Percentiles rank a stretch among this genome's conserved stretches.
phyloP scores from a whole-genome alignment of 202 grass and related monocot species.

The Eragrostis tef region DNA sequence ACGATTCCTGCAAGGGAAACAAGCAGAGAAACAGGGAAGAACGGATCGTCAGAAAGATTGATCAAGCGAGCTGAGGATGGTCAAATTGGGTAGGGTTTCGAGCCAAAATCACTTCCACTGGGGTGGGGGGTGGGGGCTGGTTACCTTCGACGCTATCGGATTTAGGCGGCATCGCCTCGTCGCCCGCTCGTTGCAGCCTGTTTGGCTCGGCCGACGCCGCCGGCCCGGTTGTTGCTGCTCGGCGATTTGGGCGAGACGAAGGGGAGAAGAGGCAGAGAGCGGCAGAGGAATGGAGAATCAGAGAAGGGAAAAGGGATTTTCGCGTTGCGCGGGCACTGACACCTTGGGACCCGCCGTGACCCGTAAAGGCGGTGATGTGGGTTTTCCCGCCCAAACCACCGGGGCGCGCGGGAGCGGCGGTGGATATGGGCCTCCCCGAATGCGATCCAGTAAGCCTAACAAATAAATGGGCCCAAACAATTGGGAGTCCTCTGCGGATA shows the following conservation, averaged over 20 bases:
- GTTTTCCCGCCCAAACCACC: slow-evolving; percentile 29
- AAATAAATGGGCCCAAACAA: too few species aligned
- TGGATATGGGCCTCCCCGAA: background rate
- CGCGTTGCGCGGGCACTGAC: slow-evolving; percentile 3
- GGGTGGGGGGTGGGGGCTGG: background rate
- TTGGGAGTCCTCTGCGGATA: too few species aligned
- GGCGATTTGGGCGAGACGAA: background rate
- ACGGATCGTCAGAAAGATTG: background rate
- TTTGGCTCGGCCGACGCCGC: background rate
- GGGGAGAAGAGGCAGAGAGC: background rate
- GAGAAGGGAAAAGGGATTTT: background rate
- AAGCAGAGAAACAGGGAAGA: background rate
- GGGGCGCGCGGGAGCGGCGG: background rate
- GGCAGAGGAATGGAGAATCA: background rate
- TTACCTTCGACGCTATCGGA: slow-evolving; percentile 83
- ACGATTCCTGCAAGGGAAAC: slow-evolving; percentile 67
- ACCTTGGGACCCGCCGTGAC: background rate
- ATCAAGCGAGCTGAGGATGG: background rate
- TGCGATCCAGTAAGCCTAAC: background rate
- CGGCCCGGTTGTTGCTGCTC: slow-evolving; percentile 4
- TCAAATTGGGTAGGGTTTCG: background rate
- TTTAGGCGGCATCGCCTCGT: slow-evolving; percentile 73
- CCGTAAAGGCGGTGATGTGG: background rate
- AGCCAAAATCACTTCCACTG: background rate
- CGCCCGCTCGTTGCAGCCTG: background rate